Base-by-base conservation (phyloP, 1,284 basidiomycete species). In the Rhizoctonia solani region DNA sequence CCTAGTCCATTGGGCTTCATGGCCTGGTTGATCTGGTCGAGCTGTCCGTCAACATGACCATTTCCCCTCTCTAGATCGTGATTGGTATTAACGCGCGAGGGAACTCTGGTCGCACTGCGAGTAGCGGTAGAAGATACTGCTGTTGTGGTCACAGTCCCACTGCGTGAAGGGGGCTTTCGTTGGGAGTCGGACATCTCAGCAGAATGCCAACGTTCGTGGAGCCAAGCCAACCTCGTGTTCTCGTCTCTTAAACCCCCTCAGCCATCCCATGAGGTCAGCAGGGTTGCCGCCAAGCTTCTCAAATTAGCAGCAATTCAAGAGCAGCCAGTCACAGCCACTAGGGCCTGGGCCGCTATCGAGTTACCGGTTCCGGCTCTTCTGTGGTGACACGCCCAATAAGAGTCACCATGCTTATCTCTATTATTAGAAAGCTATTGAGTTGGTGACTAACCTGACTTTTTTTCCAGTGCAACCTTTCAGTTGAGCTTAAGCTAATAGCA, bases 121-220 rank as follows among this genome's bases (percentile, higher is more conserved):
- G 58, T 34, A 34, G 58, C 34, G 23, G 32, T 47, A 0, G 58
- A 47, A 6, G 44, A 49, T 19, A 61, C 30, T 9, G 58, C 58
- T 2, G 58, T 61, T 21, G 58, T 47, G 1, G 58, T 55, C 23
- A 47, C 46, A 8, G 58, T 25, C 23, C 27, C 37, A n/a, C n/a
- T n/a, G n/a, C n/a, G n/a, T 25, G 46, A 34, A 21, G 58, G 52
- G 27, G 46, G 30, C n/a, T 30, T 8, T 44, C 37, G 54, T 13
- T 47, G n/a, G 41, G 16, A n/a, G n/a, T n/a, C 25, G 13, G 11
- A 63, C 42, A 41, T 52, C 25, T 32, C 52, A 4, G 46, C 0
- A 90, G 92, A 74, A 90, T 90, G 14, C 37, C 37, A 8, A 39
- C 37, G 37, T 39, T 39, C 9, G 8, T 39, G 37, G 37, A 39